These are phyloP conservation scores for Chloranthus sessilifolius DNA, from an alignment of 164 flowering plant species.

Conservation along the genomic window DNA sequence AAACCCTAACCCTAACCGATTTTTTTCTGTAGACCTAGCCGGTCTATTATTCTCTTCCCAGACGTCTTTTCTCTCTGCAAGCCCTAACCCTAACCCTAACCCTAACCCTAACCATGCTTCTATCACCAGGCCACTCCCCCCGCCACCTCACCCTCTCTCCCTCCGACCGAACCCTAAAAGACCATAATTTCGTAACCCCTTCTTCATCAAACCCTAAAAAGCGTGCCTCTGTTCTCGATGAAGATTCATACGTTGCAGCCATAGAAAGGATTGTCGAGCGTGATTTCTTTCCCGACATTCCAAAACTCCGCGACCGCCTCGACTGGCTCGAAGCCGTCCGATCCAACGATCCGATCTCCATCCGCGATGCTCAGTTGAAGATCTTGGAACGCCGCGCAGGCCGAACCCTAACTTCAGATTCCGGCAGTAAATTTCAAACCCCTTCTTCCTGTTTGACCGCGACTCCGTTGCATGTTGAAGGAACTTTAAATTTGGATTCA, in stretches of 20 bases:
- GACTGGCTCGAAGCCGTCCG: conserved; percentile 85
- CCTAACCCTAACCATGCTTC: conserved; percentile 46
- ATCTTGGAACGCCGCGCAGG: conserved; percentile 71
- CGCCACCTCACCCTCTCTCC: conserved; percentile 63
- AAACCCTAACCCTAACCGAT: too few species aligned
- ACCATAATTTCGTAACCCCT: conserved; percentile 13
- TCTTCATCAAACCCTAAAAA: conserved; percentile 15
- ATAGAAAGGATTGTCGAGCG: conserved; percentile 91
- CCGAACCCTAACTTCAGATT: conserved; percentile 8
- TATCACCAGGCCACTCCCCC: conserved; percentile 91
- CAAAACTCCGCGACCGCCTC: conserved; percentile 81
- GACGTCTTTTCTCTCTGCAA: neutral
- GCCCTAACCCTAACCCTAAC: neutral
- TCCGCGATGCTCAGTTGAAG: conserved; percentile 92
- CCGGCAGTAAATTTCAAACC: conserved; percentile 29
- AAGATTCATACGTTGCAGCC: conserved; percentile 71
- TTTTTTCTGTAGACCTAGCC: too few species aligned
- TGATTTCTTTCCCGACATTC: conserved; percentile 87
- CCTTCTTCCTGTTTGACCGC: conserved; percentile 39
- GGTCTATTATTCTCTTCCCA: too few species aligned
- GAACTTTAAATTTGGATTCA: conserved; percentile 26
- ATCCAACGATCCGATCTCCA: conserved; percentile 65
- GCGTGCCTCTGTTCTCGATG: conserved; percentile 55
- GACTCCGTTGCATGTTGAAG: conserved; percentile 42
- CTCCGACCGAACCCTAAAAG: conserved; percentile 20